A percentile compares a stretch with the other conserved stretches of the same genome.
These are phyloP conservation scores for Coemansia javaensis DNA, from an alignment of 192 early-diverging fungal species.

Conservation along the genomic window DNA sequence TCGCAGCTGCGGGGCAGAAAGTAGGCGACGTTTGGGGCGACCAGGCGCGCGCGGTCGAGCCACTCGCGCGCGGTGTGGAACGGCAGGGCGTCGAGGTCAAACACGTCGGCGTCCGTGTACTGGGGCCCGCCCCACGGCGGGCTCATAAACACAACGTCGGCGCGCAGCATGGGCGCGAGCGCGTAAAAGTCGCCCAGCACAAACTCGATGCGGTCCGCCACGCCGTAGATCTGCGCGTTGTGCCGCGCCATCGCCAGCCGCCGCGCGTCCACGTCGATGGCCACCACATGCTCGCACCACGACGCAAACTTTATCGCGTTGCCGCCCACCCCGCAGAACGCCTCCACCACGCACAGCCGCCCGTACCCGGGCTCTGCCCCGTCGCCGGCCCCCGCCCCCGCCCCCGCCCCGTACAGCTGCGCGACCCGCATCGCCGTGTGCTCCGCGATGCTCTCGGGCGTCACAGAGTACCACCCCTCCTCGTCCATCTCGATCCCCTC, in stretches of 20 bases:
- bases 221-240: slow-evolving; percentile 89
- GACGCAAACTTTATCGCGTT: slow-evolving; percentile 96
- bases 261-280: slow-evolving; percentile 83
- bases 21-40: slow-evolving; percentile 74
- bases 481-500: slow-evolving; percentile 81
- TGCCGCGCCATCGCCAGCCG: slow-evolving; percentile 74
- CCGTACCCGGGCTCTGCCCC: slow-evolving; percentile 4
- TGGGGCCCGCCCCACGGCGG: slow-evolving; percentile 94
- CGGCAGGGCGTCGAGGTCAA: slow-evolving; percentile 41
- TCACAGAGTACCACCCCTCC: slow-evolving; percentile 94
- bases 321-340: slow-evolving; percentile 94
- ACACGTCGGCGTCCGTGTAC: slow-evolving; percentile 55
- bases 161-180: slow-evolving; percentile 65
- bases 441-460: slow-evolving; percentile 81
- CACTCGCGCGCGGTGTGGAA: slow-evolving; percentile 52
- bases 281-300: slow-evolving; percentile 82
- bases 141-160: slow-evolving; percentile 88
- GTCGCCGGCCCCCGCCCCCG: no score
- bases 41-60: slow-evolving; percentile 56
- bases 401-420: slow-evolving; percentile 43
- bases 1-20: slow-evolving; percentile 84
- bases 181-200: slow-evolving; percentile 84
- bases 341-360: slow-evolving; percentile 79
- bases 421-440: slow-evolving; percentile 59
- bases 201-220: slow-evolving; percentile 88